Evolutionary conservation across 1,139 yeast genomes (phyloP), one percentile per base, ranked within the genome.

Genomic region (Yamadazyma dendronema): DNA sequence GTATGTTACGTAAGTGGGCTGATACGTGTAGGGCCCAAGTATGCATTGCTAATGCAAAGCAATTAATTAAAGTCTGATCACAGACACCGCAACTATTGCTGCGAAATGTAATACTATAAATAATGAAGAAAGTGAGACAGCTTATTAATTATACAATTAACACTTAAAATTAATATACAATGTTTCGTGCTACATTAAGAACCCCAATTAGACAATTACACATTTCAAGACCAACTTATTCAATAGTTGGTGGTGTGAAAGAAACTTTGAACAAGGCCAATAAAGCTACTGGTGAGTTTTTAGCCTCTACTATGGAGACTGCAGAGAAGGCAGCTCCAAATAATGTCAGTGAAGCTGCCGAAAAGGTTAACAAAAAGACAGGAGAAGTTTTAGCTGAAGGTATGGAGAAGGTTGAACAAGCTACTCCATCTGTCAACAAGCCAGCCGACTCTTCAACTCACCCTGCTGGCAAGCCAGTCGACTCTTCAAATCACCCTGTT

Each of bases 211-310:
- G 39, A 35, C 42, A 38, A 35, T 30, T 38, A 10, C 43, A 41
- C 23, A 25, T 17, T 13, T 27, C 40, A 16, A 35, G 39, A 44
- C 23, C 38, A 37, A 27, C 34, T 11, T 55, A 53, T 32, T 61
- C 71, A 3, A 52, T 67, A 19, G 50, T 64, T 12, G 70, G 59
- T 28, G 44, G 61, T 19, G 69, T 71, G 13, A 67, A 66, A 48
- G 61, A 62, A 19, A 59, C 56, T 7, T 59, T 67, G 41, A 42
- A 47, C 17, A 62, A 59, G 42, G 71, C 61, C 30, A 67, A 67
- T 43, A 50, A 58, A 37, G 62, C 60, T 43, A 53, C 67, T 10
- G 71, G 70, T 7, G 57, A 65, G 40, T 60, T 60, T 2, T 53
- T 64, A 36, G 68, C 71, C 11, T 61, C 57, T 15, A 64, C 65